phyloP scores from a whole-genome alignment of 1,284 basidiomycete species.

The Sanguinoderma infundibulare region DNA sequence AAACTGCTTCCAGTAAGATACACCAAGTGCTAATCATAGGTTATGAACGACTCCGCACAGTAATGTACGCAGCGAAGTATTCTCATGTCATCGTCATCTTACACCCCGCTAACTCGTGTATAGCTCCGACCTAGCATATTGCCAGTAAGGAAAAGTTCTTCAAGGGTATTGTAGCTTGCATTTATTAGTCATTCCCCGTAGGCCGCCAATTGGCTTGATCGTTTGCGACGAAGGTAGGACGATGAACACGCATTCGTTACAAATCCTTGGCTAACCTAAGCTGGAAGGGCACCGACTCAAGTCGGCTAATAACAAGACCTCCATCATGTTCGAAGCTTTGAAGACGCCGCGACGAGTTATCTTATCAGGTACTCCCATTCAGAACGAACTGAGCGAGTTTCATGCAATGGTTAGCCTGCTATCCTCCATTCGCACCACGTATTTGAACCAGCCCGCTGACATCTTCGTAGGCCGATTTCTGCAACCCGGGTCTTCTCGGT shows the following conservation, averaged over 20 bases:
- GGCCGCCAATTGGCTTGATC: conserved; percentile 90
- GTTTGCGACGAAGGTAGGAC: conserved; percentile 91
- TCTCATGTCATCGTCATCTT: conserved; percentile 1
- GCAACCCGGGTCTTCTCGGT: conserved; percentile 91
- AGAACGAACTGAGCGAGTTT: conserved; percentile 96
- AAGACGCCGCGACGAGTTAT: conserved; percentile 81
- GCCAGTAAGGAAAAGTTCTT: conserved; percentile 46
- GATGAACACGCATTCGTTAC: not conserved
- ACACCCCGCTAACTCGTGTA: not conserved
- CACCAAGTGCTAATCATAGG: conserved; percentile 94
- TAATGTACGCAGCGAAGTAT: conserved; percentile 57
- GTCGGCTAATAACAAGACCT: conserved; percentile 91
- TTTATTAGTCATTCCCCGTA: conserved; percentile 31
- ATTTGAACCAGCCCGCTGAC: conserved; percentile 1
- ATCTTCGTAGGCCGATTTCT: conserved; percentile 79
- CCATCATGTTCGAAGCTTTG: conserved; percentile 85
- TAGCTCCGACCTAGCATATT: conserved; percentile 65
- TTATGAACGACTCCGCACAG: conserved; percentile 88
- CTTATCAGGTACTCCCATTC: conserved; percentile 95
- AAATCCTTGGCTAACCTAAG: not conserved
- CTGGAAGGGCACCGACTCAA: conserved; percentile 88
- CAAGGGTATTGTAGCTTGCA: not conserved
- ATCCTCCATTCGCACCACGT: not conserved
- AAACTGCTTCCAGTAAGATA: conserved; percentile 52
- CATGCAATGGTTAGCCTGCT: conserved; percentile 84